Evolutionary conservation across 2,329 filamentous ascomycete genomes (phyloP).

Genomic region (Chrysoporthe puriensis): DNA sequence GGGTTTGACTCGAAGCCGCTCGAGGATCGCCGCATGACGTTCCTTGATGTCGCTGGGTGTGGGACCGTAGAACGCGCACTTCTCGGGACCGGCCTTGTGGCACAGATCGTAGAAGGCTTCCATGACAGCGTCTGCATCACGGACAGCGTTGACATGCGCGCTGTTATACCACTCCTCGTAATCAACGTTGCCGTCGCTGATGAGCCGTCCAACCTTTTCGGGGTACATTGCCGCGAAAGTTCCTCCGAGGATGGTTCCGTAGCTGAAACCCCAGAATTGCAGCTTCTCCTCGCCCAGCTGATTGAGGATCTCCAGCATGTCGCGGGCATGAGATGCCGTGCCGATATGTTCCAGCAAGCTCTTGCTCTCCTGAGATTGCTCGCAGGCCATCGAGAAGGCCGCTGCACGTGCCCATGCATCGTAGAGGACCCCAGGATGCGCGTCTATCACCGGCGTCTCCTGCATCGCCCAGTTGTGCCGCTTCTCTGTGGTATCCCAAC

Average conservation of each 20-base stretch:
- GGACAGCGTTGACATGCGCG: conserved; percentile 50
- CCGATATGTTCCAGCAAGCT: conserved; percentile 46
- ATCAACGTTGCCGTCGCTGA: conserved; percentile 57
- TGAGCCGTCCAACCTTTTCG: conserved; percentile 52
- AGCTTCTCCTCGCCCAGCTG: conserved; percentile 47
- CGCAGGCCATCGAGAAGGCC: conserved; percentile 49
- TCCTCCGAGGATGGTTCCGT: conserved; percentile 56
- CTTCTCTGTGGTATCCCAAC: conserved; percentile 50
- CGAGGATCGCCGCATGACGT: conserved; percentile 46
- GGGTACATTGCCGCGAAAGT: conserved; percentile 58
- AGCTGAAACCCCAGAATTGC: conserved; percentile 59
- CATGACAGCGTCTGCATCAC: conserved; percentile 59
- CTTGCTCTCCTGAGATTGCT: conserved; percentile 41
- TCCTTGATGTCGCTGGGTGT: conserved; percentile 44
- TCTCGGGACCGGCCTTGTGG: conserved; percentile 51
- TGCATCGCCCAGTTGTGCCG: conserved; percentile 48
- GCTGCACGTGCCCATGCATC: conserved; percentile 49
- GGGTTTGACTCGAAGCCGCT: conserved; percentile 45
- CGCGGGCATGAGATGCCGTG: conserved; percentile 49
- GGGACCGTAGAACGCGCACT: conserved; percentile 48
- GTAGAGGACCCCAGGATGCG: conserved; percentile 49
- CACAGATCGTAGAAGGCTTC: conserved; percentile 58
- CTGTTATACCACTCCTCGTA: conserved; percentile 58
- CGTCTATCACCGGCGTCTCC: conserved; percentile 50
- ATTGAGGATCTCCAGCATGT: conserved; percentile 52